Base-by-base conservation (phyloP, 352 stramenopile genomes). In the Pythium diclinum region DNA sequence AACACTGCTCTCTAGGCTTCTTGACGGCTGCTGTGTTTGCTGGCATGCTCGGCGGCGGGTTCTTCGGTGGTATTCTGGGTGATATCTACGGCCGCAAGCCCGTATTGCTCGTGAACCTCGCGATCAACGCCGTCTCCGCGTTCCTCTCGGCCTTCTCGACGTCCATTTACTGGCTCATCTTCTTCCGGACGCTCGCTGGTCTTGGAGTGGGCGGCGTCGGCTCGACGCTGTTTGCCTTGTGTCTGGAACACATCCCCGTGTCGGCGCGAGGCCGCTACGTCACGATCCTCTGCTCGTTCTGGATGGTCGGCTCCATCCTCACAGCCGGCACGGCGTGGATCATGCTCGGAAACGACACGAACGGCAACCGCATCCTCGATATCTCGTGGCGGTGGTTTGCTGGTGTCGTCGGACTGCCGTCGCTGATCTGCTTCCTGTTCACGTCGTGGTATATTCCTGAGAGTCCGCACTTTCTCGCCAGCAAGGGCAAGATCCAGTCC, bases 251-350 rank as follows among this genome's bases (percentile, higher is more conserved):
- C 48, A 83, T 96, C 0, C 87, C 89, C 0, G 74, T 86, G 16
- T 74, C 73, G 2, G 73, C 76, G 14, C 79, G 88, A 28, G 89
- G 87, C 13, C 76, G 83, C 28, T 94, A 91, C 58, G 71, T 97
- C 16, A 96, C 87, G 14, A 82, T 94, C 59, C 75, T 97, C 49
- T 95, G 89, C 61, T 92, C 80, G 6, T 97, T 96, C 72, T 97
- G 91, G 91, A 97, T 97, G 87, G 68, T 97, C 13, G 91, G 91
- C 7, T 87, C 86, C 2, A 79, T 97, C 38, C 59, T 88, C 59
- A 94, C 90, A 0, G 88, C 86, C 8, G 83, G 72, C 17, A 86
- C 81, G 3, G 89, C 88, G 23, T 97, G 89, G 89, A 59, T 96
- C 34, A 90, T 97, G 77, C 69, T 93, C 30, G 82, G 81, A 59